Evolutionary conservation across 2,329 filamentous ascomycete species (phyloP).

Genomic region (Lecanicillium sp.): DNA sequence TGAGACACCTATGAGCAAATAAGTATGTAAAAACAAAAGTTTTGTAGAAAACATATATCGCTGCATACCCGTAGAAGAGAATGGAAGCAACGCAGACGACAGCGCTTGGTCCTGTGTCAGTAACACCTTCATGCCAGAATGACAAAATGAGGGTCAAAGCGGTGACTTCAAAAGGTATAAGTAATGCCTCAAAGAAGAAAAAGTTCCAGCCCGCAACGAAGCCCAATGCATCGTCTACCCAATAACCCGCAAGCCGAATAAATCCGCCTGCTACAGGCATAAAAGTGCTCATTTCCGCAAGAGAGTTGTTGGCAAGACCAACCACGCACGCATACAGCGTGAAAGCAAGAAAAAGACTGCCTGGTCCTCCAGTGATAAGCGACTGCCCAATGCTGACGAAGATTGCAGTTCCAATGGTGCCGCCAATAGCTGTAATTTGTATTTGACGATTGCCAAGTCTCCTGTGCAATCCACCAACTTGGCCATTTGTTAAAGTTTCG

Average conservation of each 20-base stretch:
- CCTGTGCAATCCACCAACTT: slow-evolving; percentile 33
- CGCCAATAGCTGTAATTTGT: slow-evolving; percentile 49
- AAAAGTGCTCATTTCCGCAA: slow-evolving; percentile 56
- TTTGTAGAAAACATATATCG: too few relatives aligned
- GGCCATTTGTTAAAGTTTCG: too few relatives aligned
- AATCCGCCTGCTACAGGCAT: slow-evolving; percentile 57
- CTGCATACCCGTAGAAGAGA: slow-evolving; percentile 45
- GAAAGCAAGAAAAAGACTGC: slow-evolving; percentile 50
- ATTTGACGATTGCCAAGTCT: slow-evolving; percentile 45
- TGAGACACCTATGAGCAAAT: slow-evolving; percentile 35
- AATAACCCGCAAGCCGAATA: slow-evolving; percentile 54
- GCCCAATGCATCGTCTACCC: slow-evolving; percentile 55
- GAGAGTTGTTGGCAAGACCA: slow-evolving; percentile 53
- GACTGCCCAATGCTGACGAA: slow-evolving; percentile 55
- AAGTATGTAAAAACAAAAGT: too few relatives aligned
- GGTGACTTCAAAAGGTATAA: slow-evolving; percentile 34
- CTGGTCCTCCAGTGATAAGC: slow-evolving; percentile 31
- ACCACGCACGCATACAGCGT: slow-evolving; percentile 45
- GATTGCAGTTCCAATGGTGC: slow-evolving; percentile 47
- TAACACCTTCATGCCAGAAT: slow-evolving; percentile 28
- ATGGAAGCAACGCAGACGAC: slow-evolving; percentile 48
- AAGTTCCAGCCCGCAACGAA: slow-evolving; percentile 40
- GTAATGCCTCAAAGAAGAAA: slow-evolving; percentile 32
- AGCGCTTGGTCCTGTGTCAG: slow-evolving; percentile 61
- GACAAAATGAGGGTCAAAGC: slow-evolving; percentile 35